phyloP scores from a whole-genome alignment of 192 early-diverging fungal species.

The Funneliformis mosseae region DNA sequence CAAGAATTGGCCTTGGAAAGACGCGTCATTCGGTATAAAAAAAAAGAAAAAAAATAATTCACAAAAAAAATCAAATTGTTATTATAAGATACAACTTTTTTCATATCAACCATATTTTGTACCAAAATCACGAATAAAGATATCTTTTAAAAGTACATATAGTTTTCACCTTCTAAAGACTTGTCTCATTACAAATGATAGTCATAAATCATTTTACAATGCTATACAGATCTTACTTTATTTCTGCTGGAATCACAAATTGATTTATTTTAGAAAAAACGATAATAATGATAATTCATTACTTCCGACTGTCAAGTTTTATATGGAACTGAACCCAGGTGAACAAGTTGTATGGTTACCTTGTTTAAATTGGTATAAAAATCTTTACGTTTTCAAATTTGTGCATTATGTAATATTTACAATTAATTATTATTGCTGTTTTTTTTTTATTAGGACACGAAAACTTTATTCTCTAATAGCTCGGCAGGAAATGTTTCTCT shows the following conservation, averaged over 20 bases:
- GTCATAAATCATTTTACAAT: neutral
- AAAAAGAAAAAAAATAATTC: neutral
- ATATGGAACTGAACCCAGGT: neutral
- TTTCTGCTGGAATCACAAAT: slow-evolving; percentile 2
- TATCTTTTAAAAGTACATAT: slow-evolving; percentile 5
- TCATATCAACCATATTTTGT: neutral
- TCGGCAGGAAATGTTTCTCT: neutral
- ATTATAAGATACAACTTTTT: neutral
- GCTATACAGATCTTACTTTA: slow-evolving; percentile 4
- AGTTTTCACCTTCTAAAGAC: neutral
- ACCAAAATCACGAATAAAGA: slow-evolving; percentile 1
- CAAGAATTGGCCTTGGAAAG: slow-evolving; percentile 9
- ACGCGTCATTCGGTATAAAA: neutral
- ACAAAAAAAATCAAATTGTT: neutral
- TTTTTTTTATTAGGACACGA: neutral
- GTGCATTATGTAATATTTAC: neutral
- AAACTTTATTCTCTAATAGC: slow-evolving; percentile 7
- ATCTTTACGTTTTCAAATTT: neutral
- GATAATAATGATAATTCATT: neutral
- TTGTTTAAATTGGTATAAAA: neutral
- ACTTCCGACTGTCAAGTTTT: neutral
- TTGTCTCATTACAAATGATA: neutral
- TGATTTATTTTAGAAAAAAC: neutral
- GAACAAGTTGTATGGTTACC: slow-evolving; percentile 1
- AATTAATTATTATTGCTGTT: neutral